These are phyloP conservation scores for Aureobasidium pullulans DNA, from an alignment of 2,329 filamentous ascomycete species.

Conservation along the genomic window DNA sequence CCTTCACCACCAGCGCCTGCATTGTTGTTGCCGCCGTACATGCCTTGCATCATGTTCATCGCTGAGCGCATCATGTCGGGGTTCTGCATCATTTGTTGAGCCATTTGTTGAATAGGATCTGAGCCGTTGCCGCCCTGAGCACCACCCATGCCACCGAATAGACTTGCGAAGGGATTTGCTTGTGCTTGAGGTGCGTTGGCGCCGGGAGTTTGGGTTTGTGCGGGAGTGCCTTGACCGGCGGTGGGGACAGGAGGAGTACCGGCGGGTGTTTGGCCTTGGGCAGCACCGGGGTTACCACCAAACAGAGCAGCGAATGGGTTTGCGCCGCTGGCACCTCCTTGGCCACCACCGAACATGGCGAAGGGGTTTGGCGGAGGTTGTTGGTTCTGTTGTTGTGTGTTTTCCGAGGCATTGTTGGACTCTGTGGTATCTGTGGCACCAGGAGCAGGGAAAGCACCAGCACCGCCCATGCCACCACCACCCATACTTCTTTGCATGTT, in stretches of 20 bases:
- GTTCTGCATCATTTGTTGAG: slow-evolving; percentile 47
- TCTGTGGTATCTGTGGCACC: slow-evolving; percentile 84
- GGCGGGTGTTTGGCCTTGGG: slow-evolving; percentile 29
- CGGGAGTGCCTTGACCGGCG: slow-evolving; percentile 27
- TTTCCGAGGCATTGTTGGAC: slow-evolving; percentile 25
- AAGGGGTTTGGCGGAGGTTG: slow-evolving; percentile 40
- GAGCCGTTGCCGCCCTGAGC: slow-evolving; percentile 15
- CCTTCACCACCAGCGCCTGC: slow-evolving; percentile 31
- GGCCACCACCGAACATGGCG: slow-evolving; percentile 28
- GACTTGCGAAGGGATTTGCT: slow-evolving; percentile 60
- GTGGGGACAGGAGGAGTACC: slow-evolving; percentile 23
- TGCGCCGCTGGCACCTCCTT: slow-evolving; percentile 25
- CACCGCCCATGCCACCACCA: slow-evolving; percentile 31
- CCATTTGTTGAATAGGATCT: slow-evolving; percentile 42
- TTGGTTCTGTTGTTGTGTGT: slow-evolving; percentile 19
- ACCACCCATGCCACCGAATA: slow-evolving; percentile 43
- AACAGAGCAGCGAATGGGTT: slow-evolving; percentile 60
- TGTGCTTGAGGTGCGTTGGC: slow-evolving; percentile 28
- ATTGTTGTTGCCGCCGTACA: slow-evolving; percentile 31
- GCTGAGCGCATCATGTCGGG: slow-evolving; percentile 49
- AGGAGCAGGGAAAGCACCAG: slow-evolving; percentile 72
- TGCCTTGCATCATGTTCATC: slow-evolving; percentile 48
- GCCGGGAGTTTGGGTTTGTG: slow-evolving; percentile 19
- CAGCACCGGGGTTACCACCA: slow-evolving; percentile 27
- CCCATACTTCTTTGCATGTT: slow-evolving; percentile 66